Percentiles rank a stretch among this genome's conserved stretches.
These are phyloP conservation scores for Alternaria gaisen DNA, from an alignment of 2,329 filamentous ascomycete genomes.

Conservation along the genomic window DNA sequence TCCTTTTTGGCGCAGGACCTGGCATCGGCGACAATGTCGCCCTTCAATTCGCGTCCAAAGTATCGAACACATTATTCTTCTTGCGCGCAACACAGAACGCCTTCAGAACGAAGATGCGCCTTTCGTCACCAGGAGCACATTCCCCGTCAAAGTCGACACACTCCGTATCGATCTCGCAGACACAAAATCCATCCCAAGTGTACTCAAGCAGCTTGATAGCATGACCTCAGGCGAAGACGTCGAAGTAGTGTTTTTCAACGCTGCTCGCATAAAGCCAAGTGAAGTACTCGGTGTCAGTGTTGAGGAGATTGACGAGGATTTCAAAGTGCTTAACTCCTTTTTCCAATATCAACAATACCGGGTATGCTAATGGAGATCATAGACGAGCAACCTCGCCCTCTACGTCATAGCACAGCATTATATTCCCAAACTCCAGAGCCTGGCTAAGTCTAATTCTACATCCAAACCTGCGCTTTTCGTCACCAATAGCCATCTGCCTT, in stretches of 20 bases:
- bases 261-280: conserved; percentile 58
- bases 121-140: conserved; percentile 43
- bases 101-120: conserved; percentile 50
- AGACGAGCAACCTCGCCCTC: conserved; percentile 60
- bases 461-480: conserved; percentile 60
- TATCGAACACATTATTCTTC: conserved; percentile 59
- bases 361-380: not conserved
- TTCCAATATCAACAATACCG: not conserved
- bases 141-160: conserved; percentile 52
- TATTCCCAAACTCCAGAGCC: conserved; percentile 53
- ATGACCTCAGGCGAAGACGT: conserved; percentile 46
- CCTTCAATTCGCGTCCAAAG: conserved; percentile 54
- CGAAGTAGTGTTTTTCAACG: conserved; percentile 63
- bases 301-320: conserved; percentile 60
- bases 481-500: conserved; percentile 59
- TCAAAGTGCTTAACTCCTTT: conserved; percentile 51
- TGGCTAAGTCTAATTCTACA: conserved; percentile 40
- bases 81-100: conserved; percentile 56
- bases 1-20: conserved; percentile 59
- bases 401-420: conserved; percentile 60
- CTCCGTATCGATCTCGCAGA: conserved; percentile 58
- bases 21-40: conserved; percentile 59
- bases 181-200: conserved; percentile 47
- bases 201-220: conserved; percentile 54
- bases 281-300: conserved; percentile 54